A percentile compares a stretch with the other conserved stretches of the same genome.
Evolutionary conservation across 495 filamentous ascomycete species (phyloP).

Genomic region (Aspergillus sclerotiicarbonarius): DNA sequence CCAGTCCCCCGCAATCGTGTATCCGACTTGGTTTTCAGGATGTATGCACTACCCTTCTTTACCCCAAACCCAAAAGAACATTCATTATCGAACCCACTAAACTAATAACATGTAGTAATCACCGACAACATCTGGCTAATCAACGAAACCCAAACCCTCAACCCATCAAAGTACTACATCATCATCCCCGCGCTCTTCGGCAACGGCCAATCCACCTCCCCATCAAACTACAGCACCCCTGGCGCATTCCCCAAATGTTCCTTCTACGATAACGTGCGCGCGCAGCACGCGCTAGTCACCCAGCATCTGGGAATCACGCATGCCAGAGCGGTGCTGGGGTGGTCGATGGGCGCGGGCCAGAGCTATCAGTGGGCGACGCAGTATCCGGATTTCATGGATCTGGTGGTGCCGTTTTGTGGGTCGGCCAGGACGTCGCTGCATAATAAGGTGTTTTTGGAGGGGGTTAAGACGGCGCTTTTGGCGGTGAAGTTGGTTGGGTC

Average conservation of each 20-base stretch:
- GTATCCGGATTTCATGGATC: conserved; percentile 68
- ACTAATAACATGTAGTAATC: conserved; percentile 35
- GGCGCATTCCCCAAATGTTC: conserved; percentile 59
- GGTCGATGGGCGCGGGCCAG: conserved; percentile 70
- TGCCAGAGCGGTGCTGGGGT: conserved; percentile 62
- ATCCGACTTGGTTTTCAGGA: conserved; percentile 71
- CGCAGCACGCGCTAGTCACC: conserved; percentile 64
- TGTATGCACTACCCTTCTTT: conserved; percentile 32
- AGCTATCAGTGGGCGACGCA: conserved; percentile 70
- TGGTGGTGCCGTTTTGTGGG: conserved; percentile 66
- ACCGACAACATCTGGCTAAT: conserved; percentile 67
- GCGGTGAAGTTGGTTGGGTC: conserved; percentile 57
- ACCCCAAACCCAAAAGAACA: not conserved
- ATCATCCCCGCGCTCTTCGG: conserved; percentile 70
- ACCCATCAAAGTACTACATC: conserved; percentile 64
- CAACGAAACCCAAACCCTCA: conserved; percentile 58
- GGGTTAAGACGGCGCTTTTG: conserved; percentile 65
- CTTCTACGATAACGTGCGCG: conserved; percentile 68
- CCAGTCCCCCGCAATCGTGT: conserved; percentile 62
- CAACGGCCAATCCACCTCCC: conserved; percentile 69
- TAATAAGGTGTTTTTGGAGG: conserved; percentile 72
- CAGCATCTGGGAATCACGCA: conserved; percentile 62
- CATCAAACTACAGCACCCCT: conserved; percentile 57
- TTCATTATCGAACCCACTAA: not conserved
- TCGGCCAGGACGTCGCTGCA: conserved; percentile 66